Evolutionary conservation across 495 filamentous ascomycete genomes (phyloP).

Genomic region (Opeltia flavorubescens): DNA sequence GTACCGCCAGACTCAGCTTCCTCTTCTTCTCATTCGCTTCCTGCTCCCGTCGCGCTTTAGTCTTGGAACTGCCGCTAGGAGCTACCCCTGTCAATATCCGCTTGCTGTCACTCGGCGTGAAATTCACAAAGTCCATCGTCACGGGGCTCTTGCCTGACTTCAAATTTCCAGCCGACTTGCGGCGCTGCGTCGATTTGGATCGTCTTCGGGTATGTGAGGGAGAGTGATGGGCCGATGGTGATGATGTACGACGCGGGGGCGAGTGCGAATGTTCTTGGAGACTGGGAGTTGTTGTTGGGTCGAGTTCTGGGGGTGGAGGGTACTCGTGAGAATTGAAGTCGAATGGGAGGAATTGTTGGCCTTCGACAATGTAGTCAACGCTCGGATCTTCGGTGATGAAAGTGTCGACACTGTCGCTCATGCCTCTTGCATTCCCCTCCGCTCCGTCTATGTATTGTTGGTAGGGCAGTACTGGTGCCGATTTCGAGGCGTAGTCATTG

Average conservation of each 20-base stretch:
- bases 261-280: slow-evolving; percentile 22
- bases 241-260: slow-evolving; percentile 6
- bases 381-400: background rate
- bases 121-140: slow-evolving; percentile 73
- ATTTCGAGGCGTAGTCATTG: background rate
- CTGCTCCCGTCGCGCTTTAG: slow-evolving; percentile 77
- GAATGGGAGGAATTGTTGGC: slow-evolving; percentile 24
- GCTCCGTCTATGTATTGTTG: background rate
- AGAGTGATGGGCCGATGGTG: slow-evolving; percentile 7
- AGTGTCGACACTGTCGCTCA: background rate
- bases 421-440: background rate
- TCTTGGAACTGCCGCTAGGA: slow-evolving; percentile 81
- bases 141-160: slow-evolving; percentile 18
- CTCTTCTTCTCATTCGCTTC: slow-evolving; percentile 69
- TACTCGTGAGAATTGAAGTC: slow-evolving; percentile 19
- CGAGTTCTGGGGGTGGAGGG: slow-evolving; percentile 5
- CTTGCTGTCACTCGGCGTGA: slow-evolving; percentile 65
- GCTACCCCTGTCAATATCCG: slow-evolving; percentile 84
- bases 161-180: slow-evolving; percentile 14
- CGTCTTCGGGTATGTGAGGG: slow-evolving; percentile 17
- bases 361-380: slow-evolving; percentile 9
- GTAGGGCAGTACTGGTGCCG: slow-evolving; percentile 1
- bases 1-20: slow-evolving; percentile 58
- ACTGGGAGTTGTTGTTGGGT: slow-evolving; percentile 13
- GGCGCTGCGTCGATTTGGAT: slow-evolving; percentile 4